A percentile compares a stretch with the other conserved stretches of the same genome.
Evolutionary conservation across 352 stramenopile species (phyloP).

Genomic region (Phytophthora macrochlamydospora): DNA sequence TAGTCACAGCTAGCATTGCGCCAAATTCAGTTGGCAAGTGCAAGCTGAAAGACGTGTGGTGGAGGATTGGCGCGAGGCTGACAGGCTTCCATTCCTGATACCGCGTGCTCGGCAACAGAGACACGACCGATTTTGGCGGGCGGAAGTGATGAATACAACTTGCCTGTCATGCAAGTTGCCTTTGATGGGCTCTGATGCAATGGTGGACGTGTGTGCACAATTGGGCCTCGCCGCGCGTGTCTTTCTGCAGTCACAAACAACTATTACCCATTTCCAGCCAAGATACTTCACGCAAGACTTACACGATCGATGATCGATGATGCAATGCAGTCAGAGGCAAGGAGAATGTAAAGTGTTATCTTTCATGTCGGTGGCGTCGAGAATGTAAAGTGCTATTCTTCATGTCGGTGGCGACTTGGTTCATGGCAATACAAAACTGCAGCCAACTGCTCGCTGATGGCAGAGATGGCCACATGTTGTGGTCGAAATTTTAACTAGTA

Average conservation of each 20-base stretch:
- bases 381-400: too few species aligned
- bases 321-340: too few species aligned
- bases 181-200: background rate
- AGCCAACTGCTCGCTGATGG: too few species aligned
- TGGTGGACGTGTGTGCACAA: slow-evolving; percentile 3
- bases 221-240: slow-evolving; percentile 16
- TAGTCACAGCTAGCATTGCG: too few species aligned
- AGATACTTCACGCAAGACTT: background rate
- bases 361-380: too few species aligned
- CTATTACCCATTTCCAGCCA: slow-evolving; percentile 3
- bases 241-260: slow-evolving; percentile 28
- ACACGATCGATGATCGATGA: background rate
- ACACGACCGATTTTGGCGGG: background rate
- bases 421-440: too few species aligned
- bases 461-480: too few species aligned
- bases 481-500: too few species aligned
- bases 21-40: too few species aligned
- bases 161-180: slow-evolving; percentile 11
- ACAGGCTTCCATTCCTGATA: background rate
- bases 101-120: background rate
- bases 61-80: background rate
- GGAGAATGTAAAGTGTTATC: too few species aligned
- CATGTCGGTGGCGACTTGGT: too few species aligned
- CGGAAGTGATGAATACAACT: slow-evolving; percentile 28
- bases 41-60: too few species aligned